Base-by-base conservation (phyloP, 257 asterid species). In the Scutellaria barbata region DNA sequence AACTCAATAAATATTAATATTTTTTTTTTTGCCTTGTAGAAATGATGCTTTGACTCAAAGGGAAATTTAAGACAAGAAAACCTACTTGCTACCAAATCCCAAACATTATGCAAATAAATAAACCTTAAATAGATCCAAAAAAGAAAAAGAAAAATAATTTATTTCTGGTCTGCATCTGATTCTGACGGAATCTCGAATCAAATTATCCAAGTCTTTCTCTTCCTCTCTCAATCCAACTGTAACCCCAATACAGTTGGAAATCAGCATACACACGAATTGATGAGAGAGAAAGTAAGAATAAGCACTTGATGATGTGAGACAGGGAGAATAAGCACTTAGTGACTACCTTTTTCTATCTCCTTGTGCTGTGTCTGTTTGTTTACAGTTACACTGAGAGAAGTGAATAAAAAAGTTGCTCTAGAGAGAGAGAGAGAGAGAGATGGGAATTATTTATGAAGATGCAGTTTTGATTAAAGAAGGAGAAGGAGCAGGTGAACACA, bases 401-500 rank as follows among this genome's bases (percentile, higher is more conserved):
- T 13, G 10, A 39, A 56, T 14, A 52, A 61, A 72, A 14, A 13
- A 22, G n/a, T 22, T 22, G 25, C 2, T 64, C 55, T 68, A 17
- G 7, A 57, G 59, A 60, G 50, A 42, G 69, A 72, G 10, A 45
- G 72, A 67, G 68, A 30, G 64, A 76, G 83, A 67, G 73, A 86
- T 86, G 92, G 92, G 95, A 43, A 76, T 87, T 41, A 74, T 83
- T 3, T 81, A 60, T 66, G 97, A 90, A 46, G 97, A 90, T 72
- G 92, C 82, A 35, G 94, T 90, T 17, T 52, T 84, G 81, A 88
- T 90, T 5, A 83, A 85, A 74, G 85, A 85, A 79, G 84, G 85
- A 6, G 87, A 75, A 75, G 76, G 30, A 3, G 71, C 63, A 39
- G 80, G 71, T 25, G 97, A 84, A n/a, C 85, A 65, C 45, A 83